Evolutionary conservation across 2,329 filamentous ascomycete genomes (phyloP).

Genomic region (Fusarium virguliforme): DNA sequence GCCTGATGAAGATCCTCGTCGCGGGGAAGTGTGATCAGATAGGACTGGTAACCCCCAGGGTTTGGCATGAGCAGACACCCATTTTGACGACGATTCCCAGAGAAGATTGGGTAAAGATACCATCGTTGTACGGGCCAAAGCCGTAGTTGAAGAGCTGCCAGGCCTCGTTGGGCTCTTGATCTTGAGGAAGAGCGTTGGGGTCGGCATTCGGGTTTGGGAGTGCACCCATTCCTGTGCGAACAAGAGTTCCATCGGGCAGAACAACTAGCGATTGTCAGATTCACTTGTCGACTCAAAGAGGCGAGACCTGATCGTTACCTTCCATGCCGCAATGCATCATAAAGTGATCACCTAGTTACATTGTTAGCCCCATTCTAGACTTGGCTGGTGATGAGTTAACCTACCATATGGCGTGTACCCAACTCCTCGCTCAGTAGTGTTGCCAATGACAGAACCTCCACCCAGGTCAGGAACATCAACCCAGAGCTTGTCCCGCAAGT

Average conservation of each 20-base stretch:
- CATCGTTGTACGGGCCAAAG: slow-evolving; percentile 40
- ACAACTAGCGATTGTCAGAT: slow-evolving; percentile 14
- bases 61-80: slow-evolving; percentile 43
- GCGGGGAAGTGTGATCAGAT: slow-evolving; percentile 42
- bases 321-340: slow-evolving; percentile 45
- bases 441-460: slow-evolving; percentile 38
- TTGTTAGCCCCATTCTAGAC: background rate
- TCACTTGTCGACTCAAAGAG: background rate
- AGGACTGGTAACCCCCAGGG: slow-evolving; percentile 37
- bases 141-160: slow-evolving; percentile 45
- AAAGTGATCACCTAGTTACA: slow-evolving; percentile 30
- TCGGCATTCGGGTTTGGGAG: slow-evolving; percentile 37
- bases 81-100: slow-evolving; percentile 44
- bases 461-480: slow-evolving; percentile 43
- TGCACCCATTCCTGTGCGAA: slow-evolving; percentile 43
- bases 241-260: slow-evolving; percentile 30
- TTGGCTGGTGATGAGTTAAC: no score
- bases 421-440: slow-evolving; percentile 39
- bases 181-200: slow-evolving; percentile 31
- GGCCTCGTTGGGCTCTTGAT: slow-evolving; percentile 36
- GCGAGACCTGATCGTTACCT: slow-evolving; percentile 13
- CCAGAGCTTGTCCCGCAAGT: slow-evolving; percentile 38
- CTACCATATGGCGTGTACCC: slow-evolving; percentile 43
- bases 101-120: slow-evolving; percentile 37
- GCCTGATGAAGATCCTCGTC: slow-evolving; percentile 44